These are phyloP conservation scores for Orbilia oligospora DNA, from an alignment of 2,329 filamentous ascomycete species.

Conservation along the genomic window DNA sequence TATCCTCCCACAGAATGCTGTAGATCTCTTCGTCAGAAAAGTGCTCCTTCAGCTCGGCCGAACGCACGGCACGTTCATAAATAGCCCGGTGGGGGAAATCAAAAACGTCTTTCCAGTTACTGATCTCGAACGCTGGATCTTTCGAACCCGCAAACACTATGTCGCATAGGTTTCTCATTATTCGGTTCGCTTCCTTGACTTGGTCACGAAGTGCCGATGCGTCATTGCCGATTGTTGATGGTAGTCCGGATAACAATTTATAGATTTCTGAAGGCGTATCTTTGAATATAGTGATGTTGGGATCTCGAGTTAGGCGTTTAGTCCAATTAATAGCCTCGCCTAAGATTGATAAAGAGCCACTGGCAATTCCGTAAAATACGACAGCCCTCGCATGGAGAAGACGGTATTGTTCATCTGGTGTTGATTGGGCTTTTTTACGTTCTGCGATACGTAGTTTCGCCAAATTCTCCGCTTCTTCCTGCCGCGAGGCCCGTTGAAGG, in stretches of 20 bases:
- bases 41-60: background rate
- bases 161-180: constrained; percentile 11
- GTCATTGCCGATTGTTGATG: background rate
- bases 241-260: constrained; percentile 18
- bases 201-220: background rate
- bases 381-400: background rate
- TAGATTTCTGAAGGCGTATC: background rate
- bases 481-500: background rate
- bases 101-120: background rate
- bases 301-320: constrained; percentile 16
- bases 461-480: constrained; percentile 1
- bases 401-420: background rate
- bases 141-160: background rate
- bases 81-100: background rate
- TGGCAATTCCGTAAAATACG: constrained; percentile 10
- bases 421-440: constrained; percentile 18
- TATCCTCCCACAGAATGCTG: constrained; percentile 25
- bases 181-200: constrained; percentile 15
- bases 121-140: constrained; percentile 18
- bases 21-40: constrained; percentile 37
- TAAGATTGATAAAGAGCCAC: constrained; percentile 21
- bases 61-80: background rate
- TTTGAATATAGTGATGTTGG: background rate
- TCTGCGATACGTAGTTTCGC: background rate
- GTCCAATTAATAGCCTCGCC: constrained; percentile 18